phyloP scores from a whole-genome alignment of 371 early-diverging fungal genomes.

The Haplosporangium sp. region DNA sequence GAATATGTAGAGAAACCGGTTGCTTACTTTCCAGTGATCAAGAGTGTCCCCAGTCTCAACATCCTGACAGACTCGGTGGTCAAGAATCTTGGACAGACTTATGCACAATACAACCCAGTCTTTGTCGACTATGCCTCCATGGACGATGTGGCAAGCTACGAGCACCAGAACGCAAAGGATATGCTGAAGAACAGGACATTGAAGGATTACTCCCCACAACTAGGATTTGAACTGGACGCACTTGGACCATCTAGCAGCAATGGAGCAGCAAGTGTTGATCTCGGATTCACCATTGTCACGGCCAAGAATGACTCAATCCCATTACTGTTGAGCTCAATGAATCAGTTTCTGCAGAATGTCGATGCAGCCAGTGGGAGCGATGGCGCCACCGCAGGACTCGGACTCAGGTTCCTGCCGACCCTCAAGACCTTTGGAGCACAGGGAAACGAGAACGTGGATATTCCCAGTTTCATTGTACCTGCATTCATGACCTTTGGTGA shows the following conservation, averaged over 20 bases:
- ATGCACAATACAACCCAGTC: slow-evolving; percentile 28
- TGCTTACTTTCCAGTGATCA: slow-evolving; percentile 37
- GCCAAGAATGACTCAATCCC: slow-evolving; percentile 44
- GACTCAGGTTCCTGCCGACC: slow-evolving; percentile 31
- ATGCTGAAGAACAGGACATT: slow-evolving; percentile 43
- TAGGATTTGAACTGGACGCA: slow-evolving; percentile 51
- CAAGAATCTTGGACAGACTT: slow-evolving; percentile 8
- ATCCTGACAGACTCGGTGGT: slow-evolving; percentile 29
- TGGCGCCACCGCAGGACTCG: slow-evolving; percentile 23
- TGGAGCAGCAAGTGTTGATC: slow-evolving; percentile 29
- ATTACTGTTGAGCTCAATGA: slow-evolving; percentile 35
- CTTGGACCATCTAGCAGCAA: slow-evolving; percentile 18
- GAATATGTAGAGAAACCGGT: slow-evolving; percentile 16
- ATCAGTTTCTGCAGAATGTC: slow-evolving; percentile 33
- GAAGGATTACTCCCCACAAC: slow-evolving; percentile 38
- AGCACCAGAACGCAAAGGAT: slow-evolving; percentile 42
- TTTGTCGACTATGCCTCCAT: slow-evolving; percentile 43
- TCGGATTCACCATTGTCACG: slow-evolving; percentile 36
- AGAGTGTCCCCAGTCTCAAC: slow-evolving; percentile 32
- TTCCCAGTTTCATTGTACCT: slow-evolving; percentile 54
- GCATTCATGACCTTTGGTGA: slow-evolving; percentile 56
- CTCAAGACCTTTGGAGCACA: slow-evolving; percentile 50
- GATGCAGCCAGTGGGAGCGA: slow-evolving; percentile 36
- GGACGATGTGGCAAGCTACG: slow-evolving; percentile 42
- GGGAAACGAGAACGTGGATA: slow-evolving; percentile 46